Evolutionary conservation across 1,284 basidiomycete genomes (phyloP).

Genomic region (Amylostereum areolatum): DNA sequence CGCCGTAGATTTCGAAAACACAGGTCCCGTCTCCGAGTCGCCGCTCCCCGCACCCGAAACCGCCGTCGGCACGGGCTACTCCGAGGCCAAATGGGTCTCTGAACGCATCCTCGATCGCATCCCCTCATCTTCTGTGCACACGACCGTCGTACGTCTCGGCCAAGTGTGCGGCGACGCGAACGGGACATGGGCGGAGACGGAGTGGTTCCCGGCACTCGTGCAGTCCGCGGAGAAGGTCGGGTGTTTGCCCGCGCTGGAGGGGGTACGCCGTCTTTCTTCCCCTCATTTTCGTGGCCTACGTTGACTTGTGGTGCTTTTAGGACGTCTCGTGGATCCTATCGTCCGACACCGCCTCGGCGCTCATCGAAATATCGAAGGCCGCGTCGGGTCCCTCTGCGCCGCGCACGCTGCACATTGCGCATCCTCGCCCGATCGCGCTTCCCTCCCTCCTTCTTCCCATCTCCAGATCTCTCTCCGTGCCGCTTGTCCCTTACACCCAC

Average conservation of each 20-base stretch:
- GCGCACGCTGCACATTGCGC: slow-evolving; percentile 19
- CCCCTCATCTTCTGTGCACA: slow-evolving; percentile 17
- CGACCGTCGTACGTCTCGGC: slow-evolving; percentile 21
- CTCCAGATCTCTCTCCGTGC: slow-evolving; percentile 15
- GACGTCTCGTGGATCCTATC: slow-evolving; percentile 22
- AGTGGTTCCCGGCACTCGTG: slow-evolving; percentile 25
- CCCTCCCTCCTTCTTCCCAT: slow-evolving; percentile 14
- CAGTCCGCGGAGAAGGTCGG: slow-evolving; percentile 18
- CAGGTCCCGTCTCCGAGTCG: slow-evolving; percentile 12
- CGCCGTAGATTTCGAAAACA: slow-evolving; percentile 12
- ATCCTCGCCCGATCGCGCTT: slow-evolving; percentile 22
- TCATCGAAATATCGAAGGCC: slow-evolving; percentile 15
- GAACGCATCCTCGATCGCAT: slow-evolving; percentile 23
- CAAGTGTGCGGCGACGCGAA: slow-evolving; percentile 21
- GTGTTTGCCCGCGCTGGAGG: slow-evolving; percentile 19
- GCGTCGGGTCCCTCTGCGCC: slow-evolving; percentile 2
- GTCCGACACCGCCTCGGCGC: slow-evolving; percentile 16
- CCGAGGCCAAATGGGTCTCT: slow-evolving; percentile 27
- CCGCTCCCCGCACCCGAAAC: slow-evolving; percentile 14
- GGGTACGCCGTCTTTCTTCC: slow-evolving; percentile 12
- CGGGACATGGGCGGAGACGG: slow-evolving; percentile 21
- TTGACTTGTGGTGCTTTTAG: slow-evolving; percentile 7
- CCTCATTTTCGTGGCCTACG: not conserved
- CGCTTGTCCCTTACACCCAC: slow-evolving; percentile 19
- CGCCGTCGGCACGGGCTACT: slow-evolving; percentile 23